Base-by-base conservation (phyloP, 495 filamentous ascomycete species). In the Aspergillus wentii region DNA sequence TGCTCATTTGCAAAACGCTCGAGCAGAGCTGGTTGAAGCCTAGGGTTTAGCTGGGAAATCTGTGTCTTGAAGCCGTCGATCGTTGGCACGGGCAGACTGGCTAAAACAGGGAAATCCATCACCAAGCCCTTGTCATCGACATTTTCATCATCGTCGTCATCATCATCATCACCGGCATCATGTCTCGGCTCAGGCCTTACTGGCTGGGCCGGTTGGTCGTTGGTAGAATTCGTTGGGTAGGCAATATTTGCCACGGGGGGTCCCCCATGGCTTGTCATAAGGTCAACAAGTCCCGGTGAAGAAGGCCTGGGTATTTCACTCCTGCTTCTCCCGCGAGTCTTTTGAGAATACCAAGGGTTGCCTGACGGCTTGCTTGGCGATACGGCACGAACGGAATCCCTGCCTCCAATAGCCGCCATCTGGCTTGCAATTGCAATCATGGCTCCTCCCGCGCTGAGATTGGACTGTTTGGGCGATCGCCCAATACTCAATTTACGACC, bases 1-100 rank as follows among this genome's bases (percentile, higher is more conserved):
- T 95, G 86, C 51, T 94, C 87, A 40, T 83, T 68, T 0, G 83
- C 86, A 46, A 95, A 82, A 30, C 91, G 79, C n/a, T 91, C 83
- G 13, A 91, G 74, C 47, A 96, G 65, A 51, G 76, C 86, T 13
- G 65, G 72, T 33, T 76, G 69, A n/a, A 85, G 56, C 3, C 69
- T 66, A 9, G 88, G 86, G 47, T 90, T 90, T 21, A 88, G 59
- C 46, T 78, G 69, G 43, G 77, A 64, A 14, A 94, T 75, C 57
- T 95, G 86, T 8, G 74, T 64, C 43, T 78, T 79, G 61, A 95
- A 95, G 4, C 89, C 88, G 35, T 80, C 77, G 13, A 78, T 59
- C 6, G 78, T 91, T 4, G 91, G 88, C 16, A 81, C 69, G 38
- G 85, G 84, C n/a, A 67, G 46, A 18, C 61, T 54, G 2, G 59